phyloP scores from a whole-genome alignment of 192 early-diverging fungal species.

The Coemansia aciculifera region DNA sequence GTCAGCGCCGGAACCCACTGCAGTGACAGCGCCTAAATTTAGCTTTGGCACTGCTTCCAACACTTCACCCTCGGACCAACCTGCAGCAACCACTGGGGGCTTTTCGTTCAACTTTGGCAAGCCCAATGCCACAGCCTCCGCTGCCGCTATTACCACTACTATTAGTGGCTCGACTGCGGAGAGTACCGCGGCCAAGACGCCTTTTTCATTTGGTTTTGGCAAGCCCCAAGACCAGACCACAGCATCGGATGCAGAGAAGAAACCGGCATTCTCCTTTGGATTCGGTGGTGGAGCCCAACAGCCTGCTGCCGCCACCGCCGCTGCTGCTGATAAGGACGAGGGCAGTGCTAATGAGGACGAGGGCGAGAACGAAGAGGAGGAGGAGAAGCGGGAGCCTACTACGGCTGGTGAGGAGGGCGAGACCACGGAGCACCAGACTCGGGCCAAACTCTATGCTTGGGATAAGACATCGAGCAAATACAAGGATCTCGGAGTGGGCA shows the following conservation, averaged over 20 bases:
- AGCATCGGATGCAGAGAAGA: not conserved
- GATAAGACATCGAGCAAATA: constrained; percentile 34
- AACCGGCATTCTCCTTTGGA: constrained; percentile 47
- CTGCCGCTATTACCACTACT: not conserved
- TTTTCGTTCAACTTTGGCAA: constrained; percentile 42
- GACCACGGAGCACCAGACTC: constrained; percentile 37
- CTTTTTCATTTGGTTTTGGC: constrained; percentile 44
- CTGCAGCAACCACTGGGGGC: not conserved
- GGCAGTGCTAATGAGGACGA: constrained; percentile 1
- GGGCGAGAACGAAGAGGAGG: constrained; percentile 12
- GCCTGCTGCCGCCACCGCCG: not conserved
- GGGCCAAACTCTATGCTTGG: constrained; percentile 49
- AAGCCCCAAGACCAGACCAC: not conserved
- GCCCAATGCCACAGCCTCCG: constrained; percentile 12
- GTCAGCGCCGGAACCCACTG: not conserved
- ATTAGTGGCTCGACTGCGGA: not conserved
- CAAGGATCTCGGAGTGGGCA: constrained; percentile 49
- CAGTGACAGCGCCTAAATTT: constrained; percentile 2
- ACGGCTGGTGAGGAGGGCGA: constrained; percentile 55
- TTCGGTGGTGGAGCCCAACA: constrained; percentile 24
- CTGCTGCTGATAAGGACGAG: constrained; percentile 8
- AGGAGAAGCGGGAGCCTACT: constrained; percentile 21
- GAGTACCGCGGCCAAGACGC: constrained; percentile 21
- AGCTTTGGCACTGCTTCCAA: constrained; percentile 14
- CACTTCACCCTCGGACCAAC: not conserved